These are phyloP conservation scores for Tuctoria greenei DNA, from an alignment of 176 grass and related monocot genomes.

Conservation along the genomic window DNA sequence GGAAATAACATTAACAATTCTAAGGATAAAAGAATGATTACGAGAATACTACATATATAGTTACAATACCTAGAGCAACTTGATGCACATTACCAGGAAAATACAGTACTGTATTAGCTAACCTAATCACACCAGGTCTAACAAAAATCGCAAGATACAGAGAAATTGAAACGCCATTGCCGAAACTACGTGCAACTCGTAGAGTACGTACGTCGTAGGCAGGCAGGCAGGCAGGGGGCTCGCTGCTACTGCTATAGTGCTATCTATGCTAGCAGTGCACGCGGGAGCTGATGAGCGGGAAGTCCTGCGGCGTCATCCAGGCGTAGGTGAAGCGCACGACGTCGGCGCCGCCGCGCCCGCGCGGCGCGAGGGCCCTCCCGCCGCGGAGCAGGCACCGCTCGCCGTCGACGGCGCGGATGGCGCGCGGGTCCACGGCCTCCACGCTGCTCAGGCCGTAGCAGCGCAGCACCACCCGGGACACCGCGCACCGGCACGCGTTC, in stretches of 20 bases:
- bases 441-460: conserved; percentile 64
- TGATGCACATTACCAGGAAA: not conserved
- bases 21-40: not conserved
- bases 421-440: conserved; percentile 44
- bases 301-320: conserved; percentile 66
- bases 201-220: not conserved
- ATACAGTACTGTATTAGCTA: not conserved
- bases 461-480: conserved; percentile 45
- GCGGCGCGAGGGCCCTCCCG: conserved; percentile 1
- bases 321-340: conserved; percentile 56
- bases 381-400: conserved; percentile 42
- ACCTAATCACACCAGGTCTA: not conserved
- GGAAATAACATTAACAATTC: not conserved
- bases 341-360: no score
- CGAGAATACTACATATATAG: not conserved
- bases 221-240: not conserved
- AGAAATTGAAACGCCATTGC: not conserved
- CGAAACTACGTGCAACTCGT: not conserved
- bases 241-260: no score
- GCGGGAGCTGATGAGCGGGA: conserved; percentile 38
- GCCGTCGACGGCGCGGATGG: conserved; percentile 43
- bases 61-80: not conserved
- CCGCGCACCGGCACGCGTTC: conserved; percentile 54
- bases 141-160: not conserved
- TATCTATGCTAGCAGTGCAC: conserved; percentile 31